Evolutionary conservation across 108 stramenopile genomes (phyloP), one percentile per base, ranked within the genome.

Genomic region (Nannochloropsis gaditana): DNA sequence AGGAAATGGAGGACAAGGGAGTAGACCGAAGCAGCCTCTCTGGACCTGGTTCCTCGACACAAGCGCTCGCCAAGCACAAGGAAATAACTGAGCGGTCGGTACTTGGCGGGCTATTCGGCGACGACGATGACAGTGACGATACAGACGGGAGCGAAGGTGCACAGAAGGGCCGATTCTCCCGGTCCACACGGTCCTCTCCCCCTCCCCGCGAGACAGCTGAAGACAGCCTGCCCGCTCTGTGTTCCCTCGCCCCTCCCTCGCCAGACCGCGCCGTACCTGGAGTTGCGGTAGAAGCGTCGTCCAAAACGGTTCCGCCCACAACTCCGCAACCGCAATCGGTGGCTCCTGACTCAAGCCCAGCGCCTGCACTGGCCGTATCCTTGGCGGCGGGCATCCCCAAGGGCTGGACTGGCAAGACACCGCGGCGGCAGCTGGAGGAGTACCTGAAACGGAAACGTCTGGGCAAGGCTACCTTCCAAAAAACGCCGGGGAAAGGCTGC

Each of bases 251-350:
- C 59, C 59, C 6, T 73, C 59, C 59, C 59, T 73, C 59, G 19
- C 59, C 59, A 15, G 59, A 73, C n/a, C 59, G 59, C 59, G 59
- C 59, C 59, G 59, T 73, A n/a, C 59, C 59, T 73, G 59, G 59
- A 0, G 59, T n/a, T n/a, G 59, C 3, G n/a, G n/a, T 73, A 15
- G 59, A 73, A 73, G 59, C n/a, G 2, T 73, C 8, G 59, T 73
- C 8, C 3, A 73, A 73, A n/a, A 73, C 59, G 3, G 59, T n/a
- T n/a, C 59, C n/a, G n/a, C 59, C 59, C 47, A 1, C 47, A 50
- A 11, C 47, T 73, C n/a, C 59, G 19, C 4, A 8, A 73, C 6
- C 59, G 6, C 59, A 6, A 73, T n/a, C 59, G 31, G 31, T 31
- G 31, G 31, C 59, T 73, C 59, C 8, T n/a, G n/a, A 73, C 8